Evolutionary conservation across 1,139 yeast species (phyloP).

Genomic region (Sugiyamaella xylanicola): DNA sequence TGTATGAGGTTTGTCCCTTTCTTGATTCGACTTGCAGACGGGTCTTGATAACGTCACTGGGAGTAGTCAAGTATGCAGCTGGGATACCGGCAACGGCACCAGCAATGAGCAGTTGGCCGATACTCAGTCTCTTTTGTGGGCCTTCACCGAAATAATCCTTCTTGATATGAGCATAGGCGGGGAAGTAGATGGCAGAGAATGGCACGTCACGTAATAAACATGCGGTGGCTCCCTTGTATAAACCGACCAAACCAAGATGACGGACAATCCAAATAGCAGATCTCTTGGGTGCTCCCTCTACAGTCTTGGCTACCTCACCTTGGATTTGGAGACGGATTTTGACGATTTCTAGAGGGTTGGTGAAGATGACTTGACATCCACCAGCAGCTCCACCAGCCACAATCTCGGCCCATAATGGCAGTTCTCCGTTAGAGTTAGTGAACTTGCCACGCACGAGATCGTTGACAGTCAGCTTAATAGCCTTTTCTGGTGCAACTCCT

Average conservation of each 20-base stretch:
- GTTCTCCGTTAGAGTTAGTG: constrained; percentile 55
- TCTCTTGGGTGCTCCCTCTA: constrained; percentile 44
- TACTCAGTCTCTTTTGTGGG: constrained; percentile 63
- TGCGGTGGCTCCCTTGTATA: constrained; percentile 90
- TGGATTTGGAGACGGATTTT: constrained; percentile 94
- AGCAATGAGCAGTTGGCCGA: constrained; percentile 80
- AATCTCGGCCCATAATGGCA: constrained; percentile 73
- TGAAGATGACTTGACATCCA: constrained; percentile 93
- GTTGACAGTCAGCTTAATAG: constrained; percentile 92
- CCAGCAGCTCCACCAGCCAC: constrained; percentile 94
- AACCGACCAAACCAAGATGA: constrained; percentile 78
- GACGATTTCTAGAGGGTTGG: constrained; percentile 94
- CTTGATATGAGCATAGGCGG: constrained; percentile 92
- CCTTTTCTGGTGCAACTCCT: constrained; percentile 98
- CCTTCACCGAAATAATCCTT: constrained; percentile 81
- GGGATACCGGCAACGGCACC: constrained; percentile 99
- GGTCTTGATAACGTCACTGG: constrained; percentile 95
- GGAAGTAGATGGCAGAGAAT: constrained; percentile 95
- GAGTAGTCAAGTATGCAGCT: constrained; percentile 94
- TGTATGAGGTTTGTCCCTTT: constrained; percentile 74
- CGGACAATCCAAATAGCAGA: constrained; percentile 75
- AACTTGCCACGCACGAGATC: constrained; percentile 81
- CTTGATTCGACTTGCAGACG: constrained; percentile 87
- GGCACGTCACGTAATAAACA: constrained; percentile 96
- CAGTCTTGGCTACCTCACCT: constrained; percentile 60